A percentile compares a stretch with the other conserved stretches of the same genome.
phyloP scores from a whole-genome alignment of 202 grass and related monocot species.

The Eragrostis tef region DNA sequence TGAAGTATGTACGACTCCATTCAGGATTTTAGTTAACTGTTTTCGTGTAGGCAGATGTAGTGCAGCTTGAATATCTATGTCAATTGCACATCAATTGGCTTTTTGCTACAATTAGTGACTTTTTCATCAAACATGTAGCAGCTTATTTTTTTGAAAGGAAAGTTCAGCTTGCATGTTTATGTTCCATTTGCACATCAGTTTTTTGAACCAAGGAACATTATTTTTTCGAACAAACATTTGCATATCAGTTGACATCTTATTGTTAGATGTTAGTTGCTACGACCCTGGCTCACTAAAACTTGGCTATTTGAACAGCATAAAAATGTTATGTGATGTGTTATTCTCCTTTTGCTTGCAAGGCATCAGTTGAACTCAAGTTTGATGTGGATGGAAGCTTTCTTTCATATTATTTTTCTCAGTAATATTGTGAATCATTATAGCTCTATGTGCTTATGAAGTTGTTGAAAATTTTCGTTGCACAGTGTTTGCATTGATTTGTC shows the following conservation, averaged over 20 bases:
- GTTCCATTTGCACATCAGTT: not conserved
- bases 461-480: not conserved
- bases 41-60: not conserved
- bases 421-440: not conserved
- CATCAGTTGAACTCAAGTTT: not conserved
- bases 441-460: not conserved
- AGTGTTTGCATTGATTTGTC: not conserved
- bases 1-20: not conserved
- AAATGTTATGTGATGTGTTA: not conserved
- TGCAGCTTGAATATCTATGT: not conserved
- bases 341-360: slow-evolving; percentile 20
- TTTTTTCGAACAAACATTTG: not conserved
- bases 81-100: not conserved
- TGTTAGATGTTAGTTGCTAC: slow-evolving; percentile 8
- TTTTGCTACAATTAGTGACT: slow-evolving; percentile 1
- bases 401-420: not conserved
- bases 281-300: not conserved
- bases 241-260: not conserved
- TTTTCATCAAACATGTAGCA: not conserved
- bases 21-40: not conserved
- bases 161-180: not conserved
- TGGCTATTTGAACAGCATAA: not conserved
- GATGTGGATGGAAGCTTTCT: not conserved
- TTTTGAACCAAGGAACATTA: no score
- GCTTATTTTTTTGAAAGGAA: not conserved